Percentiles rank a stretch among this genome's conserved stretches.
phyloP scores from a whole-genome alignment of 768 basidiomycete species.

The Lepiota brunneoincarnata region DNA sequence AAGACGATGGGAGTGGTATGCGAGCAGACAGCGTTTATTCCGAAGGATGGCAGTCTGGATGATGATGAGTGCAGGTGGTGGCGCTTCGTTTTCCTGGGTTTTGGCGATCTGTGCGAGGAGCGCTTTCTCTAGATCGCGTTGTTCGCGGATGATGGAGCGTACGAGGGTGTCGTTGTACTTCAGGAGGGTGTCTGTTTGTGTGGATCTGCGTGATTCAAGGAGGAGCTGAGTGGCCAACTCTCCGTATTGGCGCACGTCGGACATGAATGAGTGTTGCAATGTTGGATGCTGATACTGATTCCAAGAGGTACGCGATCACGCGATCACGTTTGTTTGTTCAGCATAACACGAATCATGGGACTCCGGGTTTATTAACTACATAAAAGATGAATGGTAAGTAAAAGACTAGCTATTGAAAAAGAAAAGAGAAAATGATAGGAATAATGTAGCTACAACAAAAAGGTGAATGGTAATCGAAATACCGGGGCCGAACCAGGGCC shows the following conservation, averaged over 20 bases:
- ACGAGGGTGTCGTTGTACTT: slow-evolving; percentile 93
- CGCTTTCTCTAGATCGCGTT: slow-evolving; percentile 78
- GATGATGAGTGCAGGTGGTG: slow-evolving; percentile 70
- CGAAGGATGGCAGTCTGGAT: slow-evolving; percentile 87
- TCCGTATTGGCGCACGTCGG: slow-evolving; percentile 65
- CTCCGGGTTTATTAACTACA: no score
- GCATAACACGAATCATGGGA: not conserved
- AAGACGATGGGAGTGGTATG: slow-evolving; percentile 86
- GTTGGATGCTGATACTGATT: slow-evolving; percentile 8
- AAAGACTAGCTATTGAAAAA: slow-evolving; percentile 6
- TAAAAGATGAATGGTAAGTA: slow-evolving; percentile 1
- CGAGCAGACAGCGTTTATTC: slow-evolving; percentile 95
- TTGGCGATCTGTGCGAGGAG: slow-evolving; percentile 36
- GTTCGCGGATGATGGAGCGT: slow-evolving; percentile 84
- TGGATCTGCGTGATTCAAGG: slow-evolving; percentile 82
- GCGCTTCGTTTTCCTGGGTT: slow-evolving; percentile 20
- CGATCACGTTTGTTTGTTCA: not conserved
- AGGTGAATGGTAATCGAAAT: not conserved
- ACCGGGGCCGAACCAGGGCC: slow-evolving; percentile 4
- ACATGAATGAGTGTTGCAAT: no score
- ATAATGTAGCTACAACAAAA: slow-evolving; percentile 7
- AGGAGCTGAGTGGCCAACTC: slow-evolving; percentile 89
- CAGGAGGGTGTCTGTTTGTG: slow-evolving; percentile 75
- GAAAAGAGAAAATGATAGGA: slow-evolving; percentile 5
- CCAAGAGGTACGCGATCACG: not conserved